These are phyloP conservation scores for Leccinellum albellum DNA, from an alignment of 768 basidiomycete species.

Conservation along the genomic window DNA sequence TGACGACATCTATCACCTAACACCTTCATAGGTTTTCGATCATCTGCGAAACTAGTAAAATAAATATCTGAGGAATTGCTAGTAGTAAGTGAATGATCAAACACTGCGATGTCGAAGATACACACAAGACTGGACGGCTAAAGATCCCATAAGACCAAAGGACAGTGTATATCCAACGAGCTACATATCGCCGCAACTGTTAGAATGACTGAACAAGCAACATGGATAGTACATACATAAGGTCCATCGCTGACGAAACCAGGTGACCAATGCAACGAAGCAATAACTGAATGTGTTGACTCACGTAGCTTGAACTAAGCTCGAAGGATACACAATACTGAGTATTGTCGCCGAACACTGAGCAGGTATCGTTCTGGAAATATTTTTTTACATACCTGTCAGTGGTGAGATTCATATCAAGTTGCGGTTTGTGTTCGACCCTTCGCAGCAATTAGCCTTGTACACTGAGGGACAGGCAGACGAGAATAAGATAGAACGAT, in stretches of 20 bases:
- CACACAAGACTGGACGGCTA: background rate
- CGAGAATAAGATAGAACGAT: no score
- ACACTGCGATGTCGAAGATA: background rate
- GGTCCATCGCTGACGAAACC: background rate
- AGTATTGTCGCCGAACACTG: no score
- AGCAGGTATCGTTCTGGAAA: no score
- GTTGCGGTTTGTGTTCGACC: no score
- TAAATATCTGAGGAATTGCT: background rate
- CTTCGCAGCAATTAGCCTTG: no score
- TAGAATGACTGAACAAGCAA: background rate
- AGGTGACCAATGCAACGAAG: background rate
- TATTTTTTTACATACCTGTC: no score
- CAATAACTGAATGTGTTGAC: background rate
- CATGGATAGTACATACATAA: background rate
- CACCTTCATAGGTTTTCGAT: background rate
- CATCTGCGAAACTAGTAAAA: background rate
- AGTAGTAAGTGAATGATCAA: background rate
- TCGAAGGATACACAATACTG: no score
- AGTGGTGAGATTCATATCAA: no score
- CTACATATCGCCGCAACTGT: background rate
- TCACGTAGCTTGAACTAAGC: background rate
- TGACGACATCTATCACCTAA: background rate
- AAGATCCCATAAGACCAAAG: slow-evolving; percentile 13
- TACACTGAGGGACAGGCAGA: no score
- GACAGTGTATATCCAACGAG: slow-evolving; percentile 13